Conservation (phyloP, 352 stramenopile species). For the Phytophthora gonapodyides region DNA sequence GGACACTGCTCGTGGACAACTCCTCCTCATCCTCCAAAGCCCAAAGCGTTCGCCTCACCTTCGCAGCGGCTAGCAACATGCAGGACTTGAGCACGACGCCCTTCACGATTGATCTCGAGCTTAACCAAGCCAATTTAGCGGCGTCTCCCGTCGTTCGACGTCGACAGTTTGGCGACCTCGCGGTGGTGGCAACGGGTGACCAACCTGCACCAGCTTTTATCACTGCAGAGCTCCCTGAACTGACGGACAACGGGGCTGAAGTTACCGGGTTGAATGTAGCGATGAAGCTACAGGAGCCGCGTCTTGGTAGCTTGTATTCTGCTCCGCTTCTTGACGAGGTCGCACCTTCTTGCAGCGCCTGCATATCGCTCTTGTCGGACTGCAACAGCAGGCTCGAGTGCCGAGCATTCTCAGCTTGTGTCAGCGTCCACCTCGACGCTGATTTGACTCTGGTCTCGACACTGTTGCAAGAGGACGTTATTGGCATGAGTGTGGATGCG, state of each 20-base stretch:
- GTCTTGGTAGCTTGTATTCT: slow-evolving; percentile 22
- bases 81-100: slow-evolving; percentile 9
- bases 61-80: slow-evolving; percentile 10
- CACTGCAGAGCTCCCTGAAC: slow-evolving; percentile 9
- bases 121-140: slow-evolving; percentile 2
- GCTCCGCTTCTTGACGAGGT: not conserved
- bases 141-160: slow-evolving; percentile 8
- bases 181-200: not conserved
- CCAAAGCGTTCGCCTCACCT: slow-evolving; percentile 17
- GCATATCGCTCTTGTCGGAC: slow-evolving; percentile 1
- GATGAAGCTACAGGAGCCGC: slow-evolving; percentile 14
- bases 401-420: slow-evolving; percentile 19
- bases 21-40: not conserved
- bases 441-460: slow-evolving; percentile 17
- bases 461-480: slow-evolving; percentile 3
- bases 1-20: slow-evolving; percentile 5
- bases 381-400: slow-evolving; percentile 20
- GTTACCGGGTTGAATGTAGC: slow-evolving; percentile 6
- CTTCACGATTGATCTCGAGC: slow-evolving; percentile 21
- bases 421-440: slow-evolving; percentile 9
- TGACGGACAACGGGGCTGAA: not conserved
- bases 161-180: slow-evolving; percentile 10
- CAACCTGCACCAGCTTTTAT: slow-evolving; percentile 14
- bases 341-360: slow-evolving; percentile 7
- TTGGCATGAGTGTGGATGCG: slow-evolving; percentile 6